Evolutionary conservation across 768 basidiomycete species (phyloP).

Genomic region (Mycena leptocephala): DNA sequence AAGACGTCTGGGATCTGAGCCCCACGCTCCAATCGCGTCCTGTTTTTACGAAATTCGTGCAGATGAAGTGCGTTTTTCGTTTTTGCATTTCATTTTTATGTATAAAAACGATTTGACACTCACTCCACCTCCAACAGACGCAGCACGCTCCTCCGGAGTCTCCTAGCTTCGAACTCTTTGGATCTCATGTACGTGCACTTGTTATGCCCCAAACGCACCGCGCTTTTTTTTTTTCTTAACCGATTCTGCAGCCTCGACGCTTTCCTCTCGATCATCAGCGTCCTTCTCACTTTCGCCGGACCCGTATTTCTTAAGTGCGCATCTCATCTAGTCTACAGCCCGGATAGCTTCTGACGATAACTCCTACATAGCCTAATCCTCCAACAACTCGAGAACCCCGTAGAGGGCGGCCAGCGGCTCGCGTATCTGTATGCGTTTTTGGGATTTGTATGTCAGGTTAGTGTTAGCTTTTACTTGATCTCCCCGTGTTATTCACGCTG

Average conservation of each 20-base stretch:
- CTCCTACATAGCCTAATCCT: not conserved
- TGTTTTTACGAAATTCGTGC: conserved; percentile 67
- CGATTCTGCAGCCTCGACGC: conserved; percentile 70
- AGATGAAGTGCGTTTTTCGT: not conserved
- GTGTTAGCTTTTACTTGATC: conserved; percentile 24
- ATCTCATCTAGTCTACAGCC: not conserved
- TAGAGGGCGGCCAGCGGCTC: conserved; percentile 58
- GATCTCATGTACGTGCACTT: conserved; percentile 59
- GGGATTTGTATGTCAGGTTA: conserved; percentile 67
- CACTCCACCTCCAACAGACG: conserved; percentile 44
- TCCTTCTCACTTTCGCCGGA: conserved; percentile 81
- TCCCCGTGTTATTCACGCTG: too few species aligned
- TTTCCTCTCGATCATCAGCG: conserved; percentile 74
- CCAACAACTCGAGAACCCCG: not conserved
- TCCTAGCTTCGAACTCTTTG: conserved; percentile 61
- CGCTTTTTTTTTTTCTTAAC: too few species aligned
- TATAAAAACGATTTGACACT: too few species aligned
- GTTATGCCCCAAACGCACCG: not conserved
- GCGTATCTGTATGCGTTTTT: conserved; percentile 89
- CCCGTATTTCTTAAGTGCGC: conserved; percentile 88
- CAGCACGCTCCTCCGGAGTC: conserved; percentile 58
- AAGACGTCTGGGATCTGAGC: conserved; percentile 82
- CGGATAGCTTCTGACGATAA: too few species aligned
- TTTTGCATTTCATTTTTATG: too few species aligned
- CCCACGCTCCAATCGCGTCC: conserved; percentile 79